These are phyloP conservation scores for Epichloe sibirici DNA, from an alignment of 2,329 filamentous ascomycete genomes.

Conservation along the genomic window DNA sequence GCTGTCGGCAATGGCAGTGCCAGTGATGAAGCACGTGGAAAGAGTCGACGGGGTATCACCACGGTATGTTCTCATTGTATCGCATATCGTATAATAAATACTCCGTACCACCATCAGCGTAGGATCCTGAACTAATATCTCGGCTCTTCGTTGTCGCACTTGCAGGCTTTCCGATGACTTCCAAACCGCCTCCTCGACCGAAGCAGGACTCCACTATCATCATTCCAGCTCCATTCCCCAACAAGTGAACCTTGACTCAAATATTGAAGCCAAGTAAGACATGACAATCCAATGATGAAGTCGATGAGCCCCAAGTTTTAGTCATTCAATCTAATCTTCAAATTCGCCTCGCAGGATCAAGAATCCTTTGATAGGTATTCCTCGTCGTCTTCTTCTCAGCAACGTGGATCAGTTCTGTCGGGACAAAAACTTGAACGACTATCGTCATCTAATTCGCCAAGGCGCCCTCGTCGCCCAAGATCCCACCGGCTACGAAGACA, in stretches of 20 bases:
- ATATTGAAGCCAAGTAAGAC: constrained; percentile 33
- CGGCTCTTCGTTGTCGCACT: neutral
- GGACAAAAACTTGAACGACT: constrained; percentile 44
- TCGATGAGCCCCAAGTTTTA: neutral
- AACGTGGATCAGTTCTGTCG: constrained; percentile 51
- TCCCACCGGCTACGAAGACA: constrained; percentile 47
- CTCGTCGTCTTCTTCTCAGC: constrained; percentile 35
- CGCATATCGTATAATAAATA: neutral
- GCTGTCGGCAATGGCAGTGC: constrained; percentile 3
- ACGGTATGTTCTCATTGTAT: constrained; percentile 1
- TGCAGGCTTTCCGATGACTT: constrained; percentile 15
- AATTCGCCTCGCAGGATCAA: constrained; percentile 24
- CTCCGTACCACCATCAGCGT: neutral
- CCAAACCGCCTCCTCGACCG: constrained; percentile 19
- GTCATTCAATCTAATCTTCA: neutral
- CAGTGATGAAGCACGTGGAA: constrained; percentile 5
- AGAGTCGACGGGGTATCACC: constrained; percentile 3
- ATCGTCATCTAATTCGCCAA: constrained; percentile 47
- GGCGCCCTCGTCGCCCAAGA: constrained; percentile 66
- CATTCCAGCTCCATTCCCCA: constrained; percentile 17
- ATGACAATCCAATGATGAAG: neutral
- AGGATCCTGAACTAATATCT: neutral
- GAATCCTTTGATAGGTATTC: constrained; percentile 39
- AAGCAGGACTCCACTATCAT: constrained; percentile 23
- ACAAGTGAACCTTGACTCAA: constrained; percentile 31